Evolutionary conservation across 192 early-diverging fungal genomes (phyloP).

Genomic region (Coemansia sp.): DNA sequence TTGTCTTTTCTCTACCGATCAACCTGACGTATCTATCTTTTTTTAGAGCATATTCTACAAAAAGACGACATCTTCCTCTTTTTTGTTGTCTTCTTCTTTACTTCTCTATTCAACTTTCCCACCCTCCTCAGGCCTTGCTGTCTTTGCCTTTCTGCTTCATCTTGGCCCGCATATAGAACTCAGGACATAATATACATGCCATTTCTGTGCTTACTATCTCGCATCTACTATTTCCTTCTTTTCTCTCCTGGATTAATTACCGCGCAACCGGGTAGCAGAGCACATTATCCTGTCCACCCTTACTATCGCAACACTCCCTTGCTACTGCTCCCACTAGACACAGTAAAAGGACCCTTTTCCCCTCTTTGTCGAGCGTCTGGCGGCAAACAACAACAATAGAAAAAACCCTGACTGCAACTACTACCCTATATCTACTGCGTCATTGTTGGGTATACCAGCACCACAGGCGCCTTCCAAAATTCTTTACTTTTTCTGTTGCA

Average conservation of each 20-base stretch:
- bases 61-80: conserved; percentile 6
- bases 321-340: background rate
- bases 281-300: background rate
- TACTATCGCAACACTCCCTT: background rate
- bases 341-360: conserved; percentile 9
- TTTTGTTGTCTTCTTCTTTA: conserved; percentile 12
- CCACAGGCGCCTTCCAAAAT: background rate
- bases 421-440: conserved; percentile 2
- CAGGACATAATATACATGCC: background rate
- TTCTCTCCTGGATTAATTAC: background rate
- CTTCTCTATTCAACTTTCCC: conserved; percentile 10
- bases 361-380: background rate
- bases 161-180: background rate
- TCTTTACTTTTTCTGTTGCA: background rate
- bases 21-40: background rate
- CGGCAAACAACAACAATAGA: conserved; percentile 1
- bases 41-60: background rate
- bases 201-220: conserved; percentile 4
- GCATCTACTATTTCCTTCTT: background rate
- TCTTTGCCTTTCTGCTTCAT: background rate
- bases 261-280: background rate
- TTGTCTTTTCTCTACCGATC: conserved; percentile 2
- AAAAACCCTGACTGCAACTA: background rate
- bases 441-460: background rate
- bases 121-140: background rate